Conservation (phyloP, 1,139 yeast genomes). For the Protomyces inouyei region DNA sequence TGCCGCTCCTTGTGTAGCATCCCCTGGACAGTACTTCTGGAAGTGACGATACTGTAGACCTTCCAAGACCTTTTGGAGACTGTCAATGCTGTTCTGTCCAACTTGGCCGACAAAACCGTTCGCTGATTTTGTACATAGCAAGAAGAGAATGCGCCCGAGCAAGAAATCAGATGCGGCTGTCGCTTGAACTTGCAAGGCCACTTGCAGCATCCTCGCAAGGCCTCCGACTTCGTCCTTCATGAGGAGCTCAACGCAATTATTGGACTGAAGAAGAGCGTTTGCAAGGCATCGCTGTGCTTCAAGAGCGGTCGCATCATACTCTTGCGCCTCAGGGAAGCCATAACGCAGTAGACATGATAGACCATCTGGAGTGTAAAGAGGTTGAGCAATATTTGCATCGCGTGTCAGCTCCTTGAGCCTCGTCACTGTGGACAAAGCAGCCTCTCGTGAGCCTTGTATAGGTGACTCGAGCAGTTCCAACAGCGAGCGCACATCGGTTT, state of each 20-base stretch:
- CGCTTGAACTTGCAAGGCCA: neutral
- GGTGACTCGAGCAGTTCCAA: neutral
- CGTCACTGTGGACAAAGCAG: neutral
- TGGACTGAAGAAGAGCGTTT: slow-evolving; percentile 23
- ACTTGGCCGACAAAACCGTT: neutral
- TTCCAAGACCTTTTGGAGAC: neutral
- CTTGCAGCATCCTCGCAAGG: neutral
- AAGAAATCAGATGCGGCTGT: neutral
- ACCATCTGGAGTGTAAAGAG: slow-evolving; percentile 2
- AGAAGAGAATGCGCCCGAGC: neutral
- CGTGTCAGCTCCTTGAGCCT: slow-evolving; percentile 2
- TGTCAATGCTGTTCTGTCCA: neutral
- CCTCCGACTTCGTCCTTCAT: neutral
- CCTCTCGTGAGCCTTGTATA: neutral
- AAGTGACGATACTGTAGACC: neutral
- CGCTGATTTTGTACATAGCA: neutral
- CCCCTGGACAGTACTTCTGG: neutral
- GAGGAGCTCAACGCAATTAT: neutral
- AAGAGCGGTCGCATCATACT: neutral
- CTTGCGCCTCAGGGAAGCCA: neutral
- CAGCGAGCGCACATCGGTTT: neutral
- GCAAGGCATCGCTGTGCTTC: slow-evolving; percentile 28
- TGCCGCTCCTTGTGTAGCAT: neutral
- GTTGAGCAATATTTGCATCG: neutral
- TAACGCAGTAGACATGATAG: neutral